Conservation (phyloP, 2,329 filamentous ascomycete genomes). For the Trichoderma simmonsii region DNA sequence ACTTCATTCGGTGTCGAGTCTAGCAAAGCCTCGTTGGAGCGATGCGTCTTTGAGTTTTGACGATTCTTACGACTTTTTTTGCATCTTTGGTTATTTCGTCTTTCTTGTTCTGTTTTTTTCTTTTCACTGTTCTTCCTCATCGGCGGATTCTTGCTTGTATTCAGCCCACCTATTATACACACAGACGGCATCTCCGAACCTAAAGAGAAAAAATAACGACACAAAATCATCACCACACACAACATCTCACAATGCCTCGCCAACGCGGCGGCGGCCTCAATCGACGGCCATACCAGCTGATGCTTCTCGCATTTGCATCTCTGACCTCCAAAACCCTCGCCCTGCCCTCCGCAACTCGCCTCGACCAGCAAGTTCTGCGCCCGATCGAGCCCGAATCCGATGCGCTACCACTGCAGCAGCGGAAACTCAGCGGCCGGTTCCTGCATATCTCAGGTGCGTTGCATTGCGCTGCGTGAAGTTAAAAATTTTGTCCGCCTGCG, state of each 20-base stretch:
- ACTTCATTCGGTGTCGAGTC: background rate
- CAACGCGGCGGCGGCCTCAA: background rate
- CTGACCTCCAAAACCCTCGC: background rate
- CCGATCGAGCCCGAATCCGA: background rate
- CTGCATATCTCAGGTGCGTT: conserved; percentile 80
- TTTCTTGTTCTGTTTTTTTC: background rate
- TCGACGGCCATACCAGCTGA: background rate
- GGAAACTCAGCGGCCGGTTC: conserved; percentile 68
- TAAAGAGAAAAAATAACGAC: background rate
- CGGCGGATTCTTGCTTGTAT: background rate
- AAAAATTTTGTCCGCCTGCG: background rate
- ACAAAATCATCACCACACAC: background rate
- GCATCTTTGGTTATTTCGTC: background rate
- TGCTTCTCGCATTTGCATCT: background rate
- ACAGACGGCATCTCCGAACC: background rate
- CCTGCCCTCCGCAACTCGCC: background rate
- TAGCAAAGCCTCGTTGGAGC: background rate
- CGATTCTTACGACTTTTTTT: background rate
- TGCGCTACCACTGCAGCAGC: conserved; percentile 24
- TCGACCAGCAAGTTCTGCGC: conserved; percentile 7
- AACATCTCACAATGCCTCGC: conserved; percentile 6
- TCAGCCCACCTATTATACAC: background rate
- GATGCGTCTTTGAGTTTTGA: conserved; percentile 3
- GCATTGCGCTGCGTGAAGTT: background rate
- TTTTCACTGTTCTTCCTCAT: background rate